Base-by-base conservation (phyloP, 116 monocot genomes). In the Cymodocea nodosa region DNA sequence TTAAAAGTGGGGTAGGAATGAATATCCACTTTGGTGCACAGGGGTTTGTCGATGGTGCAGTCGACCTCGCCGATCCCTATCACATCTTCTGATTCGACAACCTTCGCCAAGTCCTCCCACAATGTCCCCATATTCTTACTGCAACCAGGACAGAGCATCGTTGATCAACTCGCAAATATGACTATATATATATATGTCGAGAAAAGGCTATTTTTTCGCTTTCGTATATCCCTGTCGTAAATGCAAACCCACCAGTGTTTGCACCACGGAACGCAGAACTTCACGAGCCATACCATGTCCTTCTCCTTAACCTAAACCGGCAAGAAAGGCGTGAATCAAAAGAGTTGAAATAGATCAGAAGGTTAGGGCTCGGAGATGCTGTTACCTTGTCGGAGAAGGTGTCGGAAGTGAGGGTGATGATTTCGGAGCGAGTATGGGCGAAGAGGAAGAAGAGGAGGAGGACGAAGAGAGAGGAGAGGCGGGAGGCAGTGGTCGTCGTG, bases 211-310 rank as follows among this genome's bases (percentile, higher is more conserved):
- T 61, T 23, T 5, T 23, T 30, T 30, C 30, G 30, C 30, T 30
- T 30, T 30, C 30, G 30, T 30, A 30, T 30, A 30, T 30, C 3
- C 30, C 30, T 30, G 30, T 30, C 30, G 30, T 30, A 30, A 30
- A 30, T 30, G 30, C 23, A 25, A 23, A 75, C 52, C 80, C 73
- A 87, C 95, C 95, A 97, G 65, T 91, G 70, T 77, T 90, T 97
- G 77, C 97, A 97, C 97, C 90, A 97, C 6, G 97, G 91, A 61
- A 97, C 97, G 66, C 97, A 97, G 61, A 97, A 91, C 58, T 85
- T 30, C 70, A 97, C 91, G 74, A 97, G 87, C 97, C 97, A 97
- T 9, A 88, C 68, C 0, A 88, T 91, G 62, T 87, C 87, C 76
- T 90, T 90, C 78, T 97, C 88, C 79, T 97, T 97, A 6, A 90